Conservation (phyloP, 140 eudicot genomes). For the Cichorium intybus region DNA sequence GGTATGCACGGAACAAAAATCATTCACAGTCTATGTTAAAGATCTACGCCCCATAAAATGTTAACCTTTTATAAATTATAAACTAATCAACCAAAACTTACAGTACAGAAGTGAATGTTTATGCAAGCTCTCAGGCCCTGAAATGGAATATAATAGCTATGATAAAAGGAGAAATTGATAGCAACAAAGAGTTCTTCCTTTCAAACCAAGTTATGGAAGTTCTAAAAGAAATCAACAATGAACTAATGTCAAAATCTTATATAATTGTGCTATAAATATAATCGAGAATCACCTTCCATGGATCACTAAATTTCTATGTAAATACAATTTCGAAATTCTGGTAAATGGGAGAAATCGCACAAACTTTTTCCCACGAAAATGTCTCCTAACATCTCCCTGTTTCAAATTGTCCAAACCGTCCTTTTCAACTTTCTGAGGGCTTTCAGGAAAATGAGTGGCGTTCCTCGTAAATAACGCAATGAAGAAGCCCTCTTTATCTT, state of each 20-base stretch:
- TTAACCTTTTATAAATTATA: no score
- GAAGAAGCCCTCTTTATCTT: constrained; percentile 94
- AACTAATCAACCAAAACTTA: no score
- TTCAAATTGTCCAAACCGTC: not conserved
- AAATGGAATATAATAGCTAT: no score
- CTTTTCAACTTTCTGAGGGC: not conserved
- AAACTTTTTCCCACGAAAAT: constrained; percentile 3
- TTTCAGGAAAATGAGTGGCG: constrained; percentile 1
- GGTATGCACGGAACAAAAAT: no score
- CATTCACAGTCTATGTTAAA: no score
- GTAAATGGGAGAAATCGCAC: constrained; percentile 25
- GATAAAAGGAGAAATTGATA: not conserved
- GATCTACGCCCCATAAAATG: no score
- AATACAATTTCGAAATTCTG: constrained; percentile 33
- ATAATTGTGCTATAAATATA: constrained; percentile 23
- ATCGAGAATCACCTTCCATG: constrained; percentile 12
- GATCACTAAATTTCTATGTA: constrained; percentile 21
- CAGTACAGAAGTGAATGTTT: no score
- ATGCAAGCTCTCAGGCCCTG: no score
- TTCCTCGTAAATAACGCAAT: constrained; percentile 73
- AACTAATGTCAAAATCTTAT: not conserved
- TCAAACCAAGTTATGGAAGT: not conserved
- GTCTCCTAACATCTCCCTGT: constrained; percentile 9
- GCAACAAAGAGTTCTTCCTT: not conserved
- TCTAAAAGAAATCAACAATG: constrained; percentile 2